Percentiles rank a stretch among this genome's conserved stretches.
These are phyloP conservation scores for Amylocarpus encephaloides DNA, from an alignment of 2,329 filamentous ascomycete genomes.

Conservation along the genomic window DNA sequence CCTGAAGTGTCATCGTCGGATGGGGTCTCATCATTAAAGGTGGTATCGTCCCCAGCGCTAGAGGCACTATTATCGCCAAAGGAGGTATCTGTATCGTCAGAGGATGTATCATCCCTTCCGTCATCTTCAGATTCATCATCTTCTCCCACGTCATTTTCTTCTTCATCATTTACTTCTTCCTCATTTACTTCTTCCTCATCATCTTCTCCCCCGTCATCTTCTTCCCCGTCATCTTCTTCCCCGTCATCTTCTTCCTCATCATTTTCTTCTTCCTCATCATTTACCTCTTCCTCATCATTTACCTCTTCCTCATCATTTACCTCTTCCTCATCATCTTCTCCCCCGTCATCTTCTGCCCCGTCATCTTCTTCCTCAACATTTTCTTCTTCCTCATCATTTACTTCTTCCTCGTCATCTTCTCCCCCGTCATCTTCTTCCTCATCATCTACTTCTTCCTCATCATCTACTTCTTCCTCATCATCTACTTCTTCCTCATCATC, in stretches of 20 bases:
- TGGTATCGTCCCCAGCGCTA: not conserved
- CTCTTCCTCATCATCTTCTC: not conserved
- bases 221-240: too few relatives aligned
- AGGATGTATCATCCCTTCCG: too few relatives aligned
- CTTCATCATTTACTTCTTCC: constrained; percentile 1
- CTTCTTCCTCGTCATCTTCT: too few relatives aligned
- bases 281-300: not conserved
- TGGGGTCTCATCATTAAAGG: not conserved
- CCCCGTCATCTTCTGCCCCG: not conserved
- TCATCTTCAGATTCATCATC: not conserved
- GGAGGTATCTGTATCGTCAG: not conserved
- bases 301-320: not conserved
- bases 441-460: not conserved
- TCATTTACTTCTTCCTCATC: constrained; percentile 1
- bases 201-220: too few relatives aligned
- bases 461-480: constrained; percentile 3
- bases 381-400: constrained; percentile 1
- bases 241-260: too few relatives aligned
- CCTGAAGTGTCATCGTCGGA: not conserved
- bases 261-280: not conserved
- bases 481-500: constrained; percentile 6
- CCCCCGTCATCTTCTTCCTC: too few relatives aligned
- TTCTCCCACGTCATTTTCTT: not conserved
- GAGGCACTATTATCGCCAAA: not conserved
- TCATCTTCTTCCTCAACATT: constrained; percentile 2